phyloP scores from a whole-genome alignment of 1,139 yeast species.

The Lodderomyces parapsilosis region DNA sequence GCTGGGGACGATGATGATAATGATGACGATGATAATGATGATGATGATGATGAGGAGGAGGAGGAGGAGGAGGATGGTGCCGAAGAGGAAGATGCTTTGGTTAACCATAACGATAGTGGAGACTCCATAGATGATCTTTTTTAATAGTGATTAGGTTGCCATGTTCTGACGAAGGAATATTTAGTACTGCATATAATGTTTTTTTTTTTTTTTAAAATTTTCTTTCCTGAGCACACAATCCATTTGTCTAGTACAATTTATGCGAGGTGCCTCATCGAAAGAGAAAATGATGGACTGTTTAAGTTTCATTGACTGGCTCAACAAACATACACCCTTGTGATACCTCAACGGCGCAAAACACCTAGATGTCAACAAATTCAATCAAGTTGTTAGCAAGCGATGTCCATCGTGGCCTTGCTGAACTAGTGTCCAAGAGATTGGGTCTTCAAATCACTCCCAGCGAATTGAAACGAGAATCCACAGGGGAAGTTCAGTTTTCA shows the following conservation, averaged over 20 bases:
- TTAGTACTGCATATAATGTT: too few species aligned
- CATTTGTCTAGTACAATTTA: too few species aligned
- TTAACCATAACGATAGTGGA: constrained; percentile 18
- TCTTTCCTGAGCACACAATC: too few species aligned
- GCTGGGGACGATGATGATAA: constrained; percentile 25
- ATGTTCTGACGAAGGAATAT: too few species aligned
- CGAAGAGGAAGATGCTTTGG: constrained; percentile 22
- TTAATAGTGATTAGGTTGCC: too few species aligned
- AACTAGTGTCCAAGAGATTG: constrained; percentile 64
- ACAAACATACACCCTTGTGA: neutral
- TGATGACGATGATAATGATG: constrained; percentile 14
- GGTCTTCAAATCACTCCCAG: constrained; percentile 63
- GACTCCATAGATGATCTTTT: constrained; percentile 11
- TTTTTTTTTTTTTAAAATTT: too few species aligned
- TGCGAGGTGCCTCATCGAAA: too few species aligned
- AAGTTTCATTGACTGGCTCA: too few species aligned
- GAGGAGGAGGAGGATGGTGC: constrained; percentile 20
- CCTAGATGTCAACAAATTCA: constrained; percentile 70
- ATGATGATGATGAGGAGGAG: constrained; percentile 12
- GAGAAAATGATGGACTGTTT: too few species aligned
- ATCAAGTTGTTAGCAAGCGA: constrained; percentile 88
- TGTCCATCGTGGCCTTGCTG: constrained; percentile 87
- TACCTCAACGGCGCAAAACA: too few species aligned
- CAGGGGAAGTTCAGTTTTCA: constrained; percentile 69
- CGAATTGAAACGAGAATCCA: constrained; percentile 67